phyloP scores from a whole-genome alignment of 1,139 yeast species.

The Debaryomyces singareniensis region DNA sequence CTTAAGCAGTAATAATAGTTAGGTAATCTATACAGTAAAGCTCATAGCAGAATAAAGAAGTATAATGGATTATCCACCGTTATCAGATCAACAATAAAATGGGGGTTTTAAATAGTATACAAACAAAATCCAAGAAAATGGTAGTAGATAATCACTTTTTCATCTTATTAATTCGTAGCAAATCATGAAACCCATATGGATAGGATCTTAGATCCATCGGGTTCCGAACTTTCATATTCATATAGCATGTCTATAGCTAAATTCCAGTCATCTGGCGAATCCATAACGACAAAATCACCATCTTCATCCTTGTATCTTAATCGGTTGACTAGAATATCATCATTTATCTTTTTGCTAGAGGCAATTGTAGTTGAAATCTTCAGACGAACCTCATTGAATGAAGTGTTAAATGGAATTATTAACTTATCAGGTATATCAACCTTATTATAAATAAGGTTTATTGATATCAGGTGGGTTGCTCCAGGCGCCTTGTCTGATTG shows the following conservation, averaged over 20 bases:
- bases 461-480: conserved; percentile 7
- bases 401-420: conserved; percentile 38
- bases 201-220: conserved; percentile 27
- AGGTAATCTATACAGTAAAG: too few relatives aligned
- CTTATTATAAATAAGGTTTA: conserved; percentile 48
- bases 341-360: conserved; percentile 23
- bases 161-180: too few relatives aligned
- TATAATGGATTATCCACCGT: too few relatives aligned
- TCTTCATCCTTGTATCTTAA: conserved; percentile 91
- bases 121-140: too few relatives aligned
- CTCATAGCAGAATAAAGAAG: too few relatives aligned
- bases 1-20: too few relatives aligned
- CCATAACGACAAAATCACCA: conserved; percentile 86
- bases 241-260: conserved; percentile 50
- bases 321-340: conserved; percentile 38
- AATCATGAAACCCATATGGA: conserved; percentile 33
- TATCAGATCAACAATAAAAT: too few relatives aligned
- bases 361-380: conserved; percentile 32
- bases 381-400: conserved; percentile 42
- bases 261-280: conserved; percentile 71
- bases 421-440: conserved; percentile 27
- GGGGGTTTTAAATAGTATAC: too few relatives aligned
- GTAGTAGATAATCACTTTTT: too few relatives aligned
- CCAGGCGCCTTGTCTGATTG: conserved; percentile 1
- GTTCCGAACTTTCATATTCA: conserved; percentile 21